phyloP scores from a whole-genome alignment of 768 basidiomycete genomes.

The Boletus edulis region DNA sequence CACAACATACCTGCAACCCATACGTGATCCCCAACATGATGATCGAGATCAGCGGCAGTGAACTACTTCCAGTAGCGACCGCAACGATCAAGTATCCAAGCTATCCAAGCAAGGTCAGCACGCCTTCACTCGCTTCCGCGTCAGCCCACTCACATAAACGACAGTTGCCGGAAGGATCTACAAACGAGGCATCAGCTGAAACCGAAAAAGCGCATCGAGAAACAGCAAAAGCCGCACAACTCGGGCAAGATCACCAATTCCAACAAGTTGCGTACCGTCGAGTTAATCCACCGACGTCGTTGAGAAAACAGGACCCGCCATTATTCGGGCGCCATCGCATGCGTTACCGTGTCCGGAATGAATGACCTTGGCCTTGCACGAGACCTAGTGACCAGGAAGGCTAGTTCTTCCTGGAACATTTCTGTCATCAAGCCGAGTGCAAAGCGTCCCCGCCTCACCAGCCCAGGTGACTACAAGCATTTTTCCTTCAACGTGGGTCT shows the following conservation, averaged over 20 bases:
- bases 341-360: conserved; percentile 81
- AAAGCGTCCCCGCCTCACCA: no score
- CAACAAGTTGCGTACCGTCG: conserved; percentile 90
- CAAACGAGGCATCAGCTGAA: conserved; percentile 45
- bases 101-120: conserved; percentile 37
- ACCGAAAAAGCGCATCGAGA: conserved; percentile 95
- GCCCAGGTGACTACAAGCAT: no score
- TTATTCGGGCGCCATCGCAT: conserved; percentile 88
- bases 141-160: conserved; percentile 67
- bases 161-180: conserved; percentile 87
- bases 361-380: conserved; percentile 26
- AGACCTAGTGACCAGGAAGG: no score
- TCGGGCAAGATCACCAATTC: conserved; percentile 86
- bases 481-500: no score
- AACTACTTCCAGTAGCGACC: conserved; percentile 65
- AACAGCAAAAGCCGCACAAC: conserved; percentile 61
- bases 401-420: no score
- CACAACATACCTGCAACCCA: conserved; percentile 71
- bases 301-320: conserved; percentile 89
- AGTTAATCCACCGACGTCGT: conserved; percentile 95
- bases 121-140: not conserved
- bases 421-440: no score
- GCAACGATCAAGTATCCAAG: conserved; percentile 81
- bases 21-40: conserved; percentile 90
- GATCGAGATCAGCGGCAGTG: conserved; percentile 84